Evolutionary conservation across 352 stramenopile genomes (phyloP), one percentile per base, ranked within the genome.

Genomic region (Globisporangium apiculatum): DNA sequence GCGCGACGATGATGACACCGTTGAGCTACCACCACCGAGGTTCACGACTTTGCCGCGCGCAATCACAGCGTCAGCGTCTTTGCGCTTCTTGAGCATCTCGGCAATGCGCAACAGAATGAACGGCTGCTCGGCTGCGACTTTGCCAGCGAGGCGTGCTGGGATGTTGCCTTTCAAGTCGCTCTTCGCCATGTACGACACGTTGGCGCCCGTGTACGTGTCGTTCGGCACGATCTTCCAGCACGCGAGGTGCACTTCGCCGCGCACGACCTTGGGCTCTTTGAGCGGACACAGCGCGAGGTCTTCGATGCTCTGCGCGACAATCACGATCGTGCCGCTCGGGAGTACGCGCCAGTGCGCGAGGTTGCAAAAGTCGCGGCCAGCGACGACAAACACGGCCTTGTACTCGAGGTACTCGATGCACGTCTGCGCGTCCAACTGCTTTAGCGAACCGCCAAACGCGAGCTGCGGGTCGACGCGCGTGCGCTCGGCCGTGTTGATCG

Each of bases 371-470:
- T 91, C 81, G 12, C 81, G 78, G 1, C 81, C 81, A 7, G 79
- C 75, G 18, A 91, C 78, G 15, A 89, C 69, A 50, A 91, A 86
- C 46, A 89, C 79, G 7, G 79, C 74, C 53, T 91, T 91, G 77
- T 81, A 89, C 67, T 88, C 76, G n/a, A 84, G 65, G 50, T 89
- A 86, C 52, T 87, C 79, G 55, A 89, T 76, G 31, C 38, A 67
- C 5, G 81, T 91, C 62, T 91, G 79, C 0, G 66, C 67, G 45
- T 91, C 73, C 43, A 89, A 58, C 7, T 45, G 53, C 36, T 66
- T 67, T 4, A 87, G 55, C 7, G 67, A 75, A 51, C 64, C 72
- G 4, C 69, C 76, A 5, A 72, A 55, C 1, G 76, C 75, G 24
- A 88, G 70, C 55, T 85, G 72, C 18, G 75, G 62, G 51, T 91